These are phyloP conservation scores for Carex pumila DNA, from an alignment of 176 grass and related monocot genomes.

Conservation along the genomic window DNA sequence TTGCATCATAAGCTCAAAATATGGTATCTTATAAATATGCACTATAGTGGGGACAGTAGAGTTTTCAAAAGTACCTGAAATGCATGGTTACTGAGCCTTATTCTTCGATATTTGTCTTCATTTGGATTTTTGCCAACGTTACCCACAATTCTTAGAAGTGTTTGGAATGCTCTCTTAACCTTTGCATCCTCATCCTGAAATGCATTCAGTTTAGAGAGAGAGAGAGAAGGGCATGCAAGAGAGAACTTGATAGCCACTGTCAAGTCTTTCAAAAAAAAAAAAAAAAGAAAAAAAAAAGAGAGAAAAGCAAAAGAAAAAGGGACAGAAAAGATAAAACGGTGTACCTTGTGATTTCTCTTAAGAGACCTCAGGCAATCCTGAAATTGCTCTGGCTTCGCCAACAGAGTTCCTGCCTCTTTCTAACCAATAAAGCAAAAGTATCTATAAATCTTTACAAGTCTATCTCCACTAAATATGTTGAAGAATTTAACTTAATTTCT, in stretches of 20 bases:
- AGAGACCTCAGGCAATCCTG: conserved; percentile 59
- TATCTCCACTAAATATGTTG: not conserved
- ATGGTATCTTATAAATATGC: not conserved
- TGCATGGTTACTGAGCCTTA: conserved; percentile 51
- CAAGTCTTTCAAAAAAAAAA: not conserved
- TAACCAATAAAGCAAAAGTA: conserved; percentile 21
- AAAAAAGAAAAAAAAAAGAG: not conserved
- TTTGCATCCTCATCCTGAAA: conserved; percentile 41
- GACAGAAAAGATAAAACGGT: not conserved
- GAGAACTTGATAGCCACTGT: no score
- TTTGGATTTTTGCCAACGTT: conserved; percentile 63
- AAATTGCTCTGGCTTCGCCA: conserved; percentile 43
- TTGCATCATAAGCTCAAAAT: not conserved
- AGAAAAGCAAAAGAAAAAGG: not conserved
- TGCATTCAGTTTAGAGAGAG: not conserved
- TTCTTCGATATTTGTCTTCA: conserved; percentile 71
- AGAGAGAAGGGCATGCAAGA: not conserved
- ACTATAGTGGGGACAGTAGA: not conserved
- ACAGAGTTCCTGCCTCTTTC: conserved; percentile 34
- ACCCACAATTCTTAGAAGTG: conserved; percentile 41
- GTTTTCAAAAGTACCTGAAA: conserved; percentile 47
- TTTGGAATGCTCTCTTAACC: conserved; percentile 68
- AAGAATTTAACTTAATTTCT: not conserved
- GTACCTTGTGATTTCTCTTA: conserved; percentile 79
- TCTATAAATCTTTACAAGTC: conserved; percentile 6